phyloP scores from a whole-genome alignment of 805 yeast genomes.

The Candida rishiriensis region DNA sequence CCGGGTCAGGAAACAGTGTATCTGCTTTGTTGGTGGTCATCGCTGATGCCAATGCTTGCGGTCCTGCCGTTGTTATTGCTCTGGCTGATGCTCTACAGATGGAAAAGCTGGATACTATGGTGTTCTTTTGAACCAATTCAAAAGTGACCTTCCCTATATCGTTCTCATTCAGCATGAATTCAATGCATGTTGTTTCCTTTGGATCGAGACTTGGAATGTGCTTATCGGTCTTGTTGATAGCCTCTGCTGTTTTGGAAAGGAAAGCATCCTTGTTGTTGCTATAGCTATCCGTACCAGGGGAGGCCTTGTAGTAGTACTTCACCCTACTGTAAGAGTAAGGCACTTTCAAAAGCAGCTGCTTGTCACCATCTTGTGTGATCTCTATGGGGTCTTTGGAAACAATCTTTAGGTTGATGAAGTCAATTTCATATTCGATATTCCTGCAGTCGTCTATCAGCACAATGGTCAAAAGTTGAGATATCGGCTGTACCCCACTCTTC shows the following conservation, averaged over 20 bases:
- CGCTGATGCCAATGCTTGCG: too few relatives aligned
- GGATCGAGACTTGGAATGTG: background rate
- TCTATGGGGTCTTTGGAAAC: background rate
- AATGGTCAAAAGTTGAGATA: too few relatives aligned
- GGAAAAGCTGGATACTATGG: too few relatives aligned
- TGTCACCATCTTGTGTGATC: background rate
- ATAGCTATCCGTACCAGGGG: background rate
- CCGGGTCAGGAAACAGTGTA: background rate
- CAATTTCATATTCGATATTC: background rate
- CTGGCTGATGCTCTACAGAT: too few relatives aligned
- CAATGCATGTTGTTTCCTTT: background rate
- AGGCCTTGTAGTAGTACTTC: background rate
- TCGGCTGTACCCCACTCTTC: too few relatives aligned
- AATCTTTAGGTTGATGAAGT: background rate
- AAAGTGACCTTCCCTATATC: background rate
- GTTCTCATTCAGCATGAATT: background rate
- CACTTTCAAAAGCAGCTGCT: background rate
- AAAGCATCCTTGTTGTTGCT: background rate
- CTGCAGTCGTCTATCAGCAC: too few relatives aligned
- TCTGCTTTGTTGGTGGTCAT: background rate
- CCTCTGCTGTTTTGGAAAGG: background rate
- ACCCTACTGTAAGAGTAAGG: background rate
- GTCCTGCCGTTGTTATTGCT: too few relatives aligned
- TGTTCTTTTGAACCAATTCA: too few relatives aligned
- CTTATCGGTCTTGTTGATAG: background rate